These are phyloP conservation scores for Fusarium neocosmosporiellum DNA, from an alignment of 2,329 filamentous ascomycete genomes.

Conservation along the genomic window DNA sequence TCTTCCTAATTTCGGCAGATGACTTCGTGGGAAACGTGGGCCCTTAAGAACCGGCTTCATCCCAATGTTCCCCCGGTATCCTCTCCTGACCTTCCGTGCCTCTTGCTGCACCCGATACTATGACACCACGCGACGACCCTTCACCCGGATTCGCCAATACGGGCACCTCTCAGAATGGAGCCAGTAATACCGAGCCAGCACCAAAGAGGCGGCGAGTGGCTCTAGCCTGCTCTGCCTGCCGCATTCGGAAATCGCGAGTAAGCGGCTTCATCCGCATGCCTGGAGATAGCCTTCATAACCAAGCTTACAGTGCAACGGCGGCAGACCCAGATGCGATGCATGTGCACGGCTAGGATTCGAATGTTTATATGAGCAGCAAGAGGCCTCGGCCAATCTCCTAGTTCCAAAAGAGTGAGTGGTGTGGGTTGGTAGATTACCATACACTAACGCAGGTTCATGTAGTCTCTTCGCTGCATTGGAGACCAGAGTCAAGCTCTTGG, in stretches of 20 bases:
- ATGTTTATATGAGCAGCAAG: constrained; percentile 21
- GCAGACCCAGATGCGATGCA: constrained; percentile 18
- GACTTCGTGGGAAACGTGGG: background rate
- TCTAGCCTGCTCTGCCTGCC: constrained; percentile 10
- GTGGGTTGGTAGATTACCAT: background rate
- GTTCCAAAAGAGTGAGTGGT: background rate
- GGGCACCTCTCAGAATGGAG: background rate
- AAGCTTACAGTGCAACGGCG: constrained; percentile 16
- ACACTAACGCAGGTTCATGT: background rate
- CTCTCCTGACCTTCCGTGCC: background rate
- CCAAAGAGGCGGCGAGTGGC: constrained; percentile 10
- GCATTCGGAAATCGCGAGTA: constrained; percentile 14
- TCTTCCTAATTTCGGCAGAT: background rate
- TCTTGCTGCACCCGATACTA: background rate
- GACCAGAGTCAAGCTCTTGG: constrained; percentile 12
- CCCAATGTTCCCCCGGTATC: background rate
- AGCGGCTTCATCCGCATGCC: background rate
- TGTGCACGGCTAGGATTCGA: constrained; percentile 22
- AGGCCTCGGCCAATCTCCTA: constrained; percentile 4
- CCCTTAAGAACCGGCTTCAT: background rate
- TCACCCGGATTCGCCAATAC: background rate
- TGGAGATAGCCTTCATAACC: background rate
- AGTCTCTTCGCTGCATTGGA: constrained; percentile 14
- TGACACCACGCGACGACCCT: background rate
- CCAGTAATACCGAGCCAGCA: background rate